These are phyloP conservation scores for Rhizophora mangle DNA, from an alignment of 345 rosid species.

Conservation along the genomic window DNA sequence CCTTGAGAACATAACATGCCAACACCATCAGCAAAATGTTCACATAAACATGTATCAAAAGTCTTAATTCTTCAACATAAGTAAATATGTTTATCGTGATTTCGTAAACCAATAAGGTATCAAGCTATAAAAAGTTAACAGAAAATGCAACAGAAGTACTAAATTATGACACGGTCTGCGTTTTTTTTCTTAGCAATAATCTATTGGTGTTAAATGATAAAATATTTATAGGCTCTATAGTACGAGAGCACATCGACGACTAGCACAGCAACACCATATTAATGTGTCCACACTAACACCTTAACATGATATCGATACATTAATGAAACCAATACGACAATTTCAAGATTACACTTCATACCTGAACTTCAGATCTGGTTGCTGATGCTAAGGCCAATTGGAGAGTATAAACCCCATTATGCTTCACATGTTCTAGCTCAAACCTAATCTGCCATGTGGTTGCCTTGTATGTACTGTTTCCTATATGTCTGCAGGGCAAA, in stretches of 20 bases:
- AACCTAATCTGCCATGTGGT: conserved; percentile 67
- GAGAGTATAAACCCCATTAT: conserved; percentile 43
- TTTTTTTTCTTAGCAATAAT: no score
- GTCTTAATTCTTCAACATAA: not conserved
- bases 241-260: no score
- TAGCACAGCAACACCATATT: no score
- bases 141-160: not conserved
- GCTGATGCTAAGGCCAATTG: conserved; percentile 67
- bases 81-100: no score
- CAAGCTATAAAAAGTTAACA: no score
- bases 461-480: conserved; percentile 22
- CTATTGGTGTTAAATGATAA: no score
- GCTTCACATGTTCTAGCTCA: conserved; percentile 24
- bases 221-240: no score
- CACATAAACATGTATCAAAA: not conserved
- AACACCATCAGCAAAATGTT: not conserved
- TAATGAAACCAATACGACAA: no score
- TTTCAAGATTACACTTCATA: conserved; percentile 2
- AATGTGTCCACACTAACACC: no score
- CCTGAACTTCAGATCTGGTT: conserved; percentile 39
- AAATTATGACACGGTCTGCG: not conserved
- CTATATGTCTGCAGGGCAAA: conserved; percentile 27
- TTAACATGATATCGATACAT: no score
- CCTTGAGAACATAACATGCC: conserved; percentile 17
- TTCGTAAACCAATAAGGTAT: no score